Conservation (phyloP, 805 yeast species). For the Vanderwaltozyma tropicalis region DNA sequence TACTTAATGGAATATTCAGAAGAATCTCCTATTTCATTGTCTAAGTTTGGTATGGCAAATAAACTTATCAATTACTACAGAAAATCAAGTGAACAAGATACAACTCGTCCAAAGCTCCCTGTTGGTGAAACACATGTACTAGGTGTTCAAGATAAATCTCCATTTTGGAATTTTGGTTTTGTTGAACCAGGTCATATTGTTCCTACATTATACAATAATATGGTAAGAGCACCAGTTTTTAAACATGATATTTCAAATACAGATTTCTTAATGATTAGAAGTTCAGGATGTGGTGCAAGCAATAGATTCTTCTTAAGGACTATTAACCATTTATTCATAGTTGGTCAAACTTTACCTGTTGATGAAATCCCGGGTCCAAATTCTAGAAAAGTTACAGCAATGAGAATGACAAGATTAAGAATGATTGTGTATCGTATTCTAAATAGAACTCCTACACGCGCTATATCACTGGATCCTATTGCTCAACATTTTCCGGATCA, state of each 20-base stretch:
- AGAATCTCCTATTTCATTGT: constrained; percentile 70
- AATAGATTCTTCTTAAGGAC: constrained; percentile 59
- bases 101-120: constrained; percentile 73
- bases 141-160: constrained; percentile 93
- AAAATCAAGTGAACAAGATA: constrained; percentile 70
- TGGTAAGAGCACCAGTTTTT: constrained; percentile 87
- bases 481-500: constrained; percentile 92
- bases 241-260: constrained; percentile 70
- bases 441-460: constrained; percentile 59
- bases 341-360: constrained; percentile 89
- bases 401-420: constrained; percentile 78
- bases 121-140: constrained; percentile 92
- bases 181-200: constrained; percentile 91
- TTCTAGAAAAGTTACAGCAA: constrained; percentile 88
- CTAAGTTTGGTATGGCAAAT: constrained; percentile 92
- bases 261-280: constrained; percentile 72
- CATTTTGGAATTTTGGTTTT: constrained; percentile 97
- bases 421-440: constrained; percentile 88
- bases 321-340: constrained; percentile 66
- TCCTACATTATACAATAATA: constrained; percentile 85
- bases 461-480: constrained; percentile 79
- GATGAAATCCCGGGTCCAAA: constrained; percentile 97
- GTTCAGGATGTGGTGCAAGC: constrained; percentile 70
- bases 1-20: constrained; percentile 84
- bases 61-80: constrained; percentile 89